Conservation (phyloP, 208 protist species). For the Trichomonas gallinae region DNA sequence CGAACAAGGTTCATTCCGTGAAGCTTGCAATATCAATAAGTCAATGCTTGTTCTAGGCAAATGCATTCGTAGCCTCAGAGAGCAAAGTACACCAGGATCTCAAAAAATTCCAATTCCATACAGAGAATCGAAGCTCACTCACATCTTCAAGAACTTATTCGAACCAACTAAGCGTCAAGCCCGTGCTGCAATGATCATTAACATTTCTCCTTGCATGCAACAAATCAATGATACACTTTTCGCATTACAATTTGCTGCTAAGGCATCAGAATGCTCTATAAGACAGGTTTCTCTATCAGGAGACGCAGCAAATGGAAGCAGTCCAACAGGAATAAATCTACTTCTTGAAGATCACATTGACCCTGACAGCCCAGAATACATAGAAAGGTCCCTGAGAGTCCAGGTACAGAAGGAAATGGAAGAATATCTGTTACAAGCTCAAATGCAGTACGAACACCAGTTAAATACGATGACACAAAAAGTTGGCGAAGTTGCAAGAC, state of each 20-base stretch:
- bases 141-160: conserved; percentile 8
- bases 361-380: background rate
- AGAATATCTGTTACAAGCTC: background rate
- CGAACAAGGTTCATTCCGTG: background rate
- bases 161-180: background rate
- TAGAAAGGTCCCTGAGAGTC: background rate
- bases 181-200: background rate
- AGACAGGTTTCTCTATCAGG: background rate
- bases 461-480: background rate
- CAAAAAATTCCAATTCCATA: background rate
- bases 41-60: background rate
- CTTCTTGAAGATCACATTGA: background rate
- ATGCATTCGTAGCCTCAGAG: background rate
- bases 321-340: background rate
- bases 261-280: background rate
- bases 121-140: background rate
- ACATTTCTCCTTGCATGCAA: background rate
- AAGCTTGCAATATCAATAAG: conserved; percentile 22
- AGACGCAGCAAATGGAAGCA: background rate
- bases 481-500: background rate
- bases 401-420: background rate
- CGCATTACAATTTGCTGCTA: background rate
- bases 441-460: background rate
- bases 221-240: conserved; percentile 10
- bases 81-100: background rate